Base-by-base conservation (phyloP, 2,329 filamentous ascomycete genomes). In the Aspergillus candidus region DNA sequence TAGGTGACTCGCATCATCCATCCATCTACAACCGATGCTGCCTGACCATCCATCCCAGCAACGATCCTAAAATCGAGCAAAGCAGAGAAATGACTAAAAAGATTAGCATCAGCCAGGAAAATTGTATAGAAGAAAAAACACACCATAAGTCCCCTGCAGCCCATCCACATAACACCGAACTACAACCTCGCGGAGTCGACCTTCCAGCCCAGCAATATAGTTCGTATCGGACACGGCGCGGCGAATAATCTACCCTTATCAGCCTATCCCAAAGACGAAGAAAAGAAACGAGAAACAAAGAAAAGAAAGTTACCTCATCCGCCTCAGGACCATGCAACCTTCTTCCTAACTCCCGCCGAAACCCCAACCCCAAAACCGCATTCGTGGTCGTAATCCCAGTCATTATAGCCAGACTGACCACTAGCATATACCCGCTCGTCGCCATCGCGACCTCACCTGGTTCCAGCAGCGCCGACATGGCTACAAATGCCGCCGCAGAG, bases 371-470 rank as follows among this genome's bases (percentile, higher is more conserved):
- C 27, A 71, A 59, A 3, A 69, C 61, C 0, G 67, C 61, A 30
- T 68, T 66, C 0, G 61, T 64, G 4, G 53, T 52, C 6, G 69
- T 71, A 0, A 70, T 57, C 12, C 69, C 70, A 0, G 63, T 59
- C 0, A 69, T 66, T 27, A 65, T 57, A 4, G 71, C 70, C 13
- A 75, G 60, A 6, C 68, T 72, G n/a, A 63, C 50, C 10, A 66
- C 58, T 2, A 78, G 53, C 44, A 74, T 76, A 30, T 76, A 61
- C 0, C 72, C 74, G 0, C 72, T 69, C 0, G 69, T 71, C 0
- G 74, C 74, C 45, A 78, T 70, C 0, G 74, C 76, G 13, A 75
- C 67, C 31, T 77, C 69, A 4, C 60, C 53, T 5, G 67, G 63
- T 2, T 69, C 60, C 1, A 79, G 61, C 11, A 69, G 67, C 3